phyloP scores from a whole-genome alignment of 495 filamentous ascomycete species.

The Xylaria scruposa region DNA sequence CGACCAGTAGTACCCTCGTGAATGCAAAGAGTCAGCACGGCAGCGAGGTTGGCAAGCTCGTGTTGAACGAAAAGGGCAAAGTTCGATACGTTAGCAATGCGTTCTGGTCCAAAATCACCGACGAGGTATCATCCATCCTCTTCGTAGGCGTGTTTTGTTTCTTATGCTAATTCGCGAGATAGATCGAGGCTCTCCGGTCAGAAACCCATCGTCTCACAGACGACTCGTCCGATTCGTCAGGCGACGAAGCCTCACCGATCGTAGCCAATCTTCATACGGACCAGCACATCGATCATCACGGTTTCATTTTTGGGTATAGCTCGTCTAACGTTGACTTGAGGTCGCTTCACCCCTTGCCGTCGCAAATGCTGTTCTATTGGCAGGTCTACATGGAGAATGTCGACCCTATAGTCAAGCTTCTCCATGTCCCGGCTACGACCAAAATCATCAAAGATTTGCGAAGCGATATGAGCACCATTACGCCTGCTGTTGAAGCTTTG shows the following conservation, averaged over 20 bases:
- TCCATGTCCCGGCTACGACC: slow-evolving; percentile 67
- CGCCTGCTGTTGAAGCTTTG: slow-evolving; percentile 70
- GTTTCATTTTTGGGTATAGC: slow-evolving; percentile 73
- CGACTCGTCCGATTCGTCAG: slow-evolving; percentile 65
- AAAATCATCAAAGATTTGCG: slow-evolving; percentile 55
- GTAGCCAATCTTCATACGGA: slow-evolving; percentile 41
- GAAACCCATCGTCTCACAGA: slow-evolving; percentile 73
- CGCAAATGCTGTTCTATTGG: slow-evolving; percentile 72
- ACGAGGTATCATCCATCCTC: slow-evolving; percentile 66
- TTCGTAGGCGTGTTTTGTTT: neutral
- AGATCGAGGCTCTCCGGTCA: slow-evolving; percentile 76
- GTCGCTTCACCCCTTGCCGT: slow-evolving; percentile 61
- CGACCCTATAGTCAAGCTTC: slow-evolving; percentile 71
- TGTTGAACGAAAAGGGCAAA: slow-evolving; percentile 78
- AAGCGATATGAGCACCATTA: slow-evolving; percentile 61
- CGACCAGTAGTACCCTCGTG: slow-evolving; percentile 35
- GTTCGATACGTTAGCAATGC: slow-evolving; percentile 87
- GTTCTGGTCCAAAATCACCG: slow-evolving; percentile 87
- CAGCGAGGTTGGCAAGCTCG: slow-evolving; percentile 73
- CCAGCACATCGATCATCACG: slow-evolving; percentile 62
- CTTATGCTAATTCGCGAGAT: slow-evolving; percentile 24
- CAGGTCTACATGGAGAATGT: slow-evolving; percentile 73
- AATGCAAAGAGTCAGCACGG: slow-evolving; percentile 16
- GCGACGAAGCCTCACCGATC: slow-evolving; percentile 59
- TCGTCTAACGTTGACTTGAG: slow-evolving; percentile 60